Base-by-base conservation (phyloP, 805 yeast genomes). In the Zygoascus flipseniorum region DNA sequence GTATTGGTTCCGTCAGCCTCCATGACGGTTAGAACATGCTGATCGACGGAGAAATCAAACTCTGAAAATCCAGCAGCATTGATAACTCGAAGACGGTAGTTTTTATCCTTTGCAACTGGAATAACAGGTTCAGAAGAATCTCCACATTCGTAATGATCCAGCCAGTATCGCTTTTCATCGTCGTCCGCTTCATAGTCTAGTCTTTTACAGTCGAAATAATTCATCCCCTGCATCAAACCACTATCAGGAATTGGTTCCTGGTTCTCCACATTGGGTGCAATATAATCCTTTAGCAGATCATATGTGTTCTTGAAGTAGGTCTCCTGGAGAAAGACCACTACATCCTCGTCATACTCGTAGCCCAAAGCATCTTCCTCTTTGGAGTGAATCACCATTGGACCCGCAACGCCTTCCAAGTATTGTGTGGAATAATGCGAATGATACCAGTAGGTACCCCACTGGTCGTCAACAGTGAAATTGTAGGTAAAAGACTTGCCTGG, bases 391-490 rank as follows among this genome's bases (percentile, higher is more conserved):
- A 77, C 68, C 26, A 79, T 59, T 1, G 75, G 76, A 6, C 82
- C 83, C 18, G 70, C 66, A 3, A 79, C 59, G 1, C 82, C 82
- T 54, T 76, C 78, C 35, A 75, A 67, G 52, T 73, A 69, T 56
- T 78, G 79, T 1, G 76, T 74, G 9, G 71, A 62, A 52, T 66
- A 69, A 51, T 79, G 83, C 4, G 81, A 72, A 56, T 79, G 84
- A 62, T 78, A 79, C 83, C 83, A 79, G 51, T 66, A 75, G 0
- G 81, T 73, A 0, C 84, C 84, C 31, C 67, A 62, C 52, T 76
- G 79, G 47, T 66, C 65, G 5, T 19, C 45, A 2, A 70, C 63
- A 16, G 70, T 70, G 60, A 79, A 78, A 43, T 66, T 60, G 57
- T 79, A 76, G 0, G 69, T 64, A 62, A 71, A 77, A 2, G 65